Base-by-base conservation (phyloP, 257 asterid species). In the Buddleja alternifolia region DNA sequence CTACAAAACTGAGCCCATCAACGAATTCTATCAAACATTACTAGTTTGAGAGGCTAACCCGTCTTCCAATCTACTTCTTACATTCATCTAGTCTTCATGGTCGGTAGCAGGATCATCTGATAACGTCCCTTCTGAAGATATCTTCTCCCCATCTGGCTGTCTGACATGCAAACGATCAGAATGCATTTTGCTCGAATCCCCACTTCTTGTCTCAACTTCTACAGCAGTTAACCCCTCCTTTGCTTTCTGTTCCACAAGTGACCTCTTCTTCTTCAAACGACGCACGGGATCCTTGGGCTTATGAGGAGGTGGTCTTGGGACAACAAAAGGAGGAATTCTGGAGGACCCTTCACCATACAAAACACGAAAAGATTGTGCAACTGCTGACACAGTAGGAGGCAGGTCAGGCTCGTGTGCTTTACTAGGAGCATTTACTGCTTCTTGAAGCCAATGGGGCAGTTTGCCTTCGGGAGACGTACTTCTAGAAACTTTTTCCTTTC, bases 361-460 rank as follows among this genome's bases (percentile, higher is more conserved):
- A 48, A 87, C 79, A 51, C 96, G 91, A 40, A 91, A 95, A 7
- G 99, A 93, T 34, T 86, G 86, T 15, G 96, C 92, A 46, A 93
- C 60, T 60, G 97, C 96, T 57, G 96, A 84, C 57, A 93, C 78
- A 56, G 91, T 58, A 5, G 94, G 95, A 6, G 93, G 95, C 42
- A 93, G 75, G 52, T 80, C 77, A 20, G 76, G 81, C 63, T 81
- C 82, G 39, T 78, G 75, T 12, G 69, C 23, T 62, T 76, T 84
- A 21, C 34, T 29, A 1, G 34, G 34, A 29, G 34, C 5, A 29
- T 77, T 86, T 63, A 93, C 99, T 32, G 90, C 97, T 82, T 83
- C 96, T 70, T 91, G 86, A 69, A 93, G 99, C 99, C 99, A 93
- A 70, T 93, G 97, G 19, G 99, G 99, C 42, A 93, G 86, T 55